Base-by-base conservation (phyloP, 2,329 filamentous ascomycete species). In the Phoma herbarum region DNA sequence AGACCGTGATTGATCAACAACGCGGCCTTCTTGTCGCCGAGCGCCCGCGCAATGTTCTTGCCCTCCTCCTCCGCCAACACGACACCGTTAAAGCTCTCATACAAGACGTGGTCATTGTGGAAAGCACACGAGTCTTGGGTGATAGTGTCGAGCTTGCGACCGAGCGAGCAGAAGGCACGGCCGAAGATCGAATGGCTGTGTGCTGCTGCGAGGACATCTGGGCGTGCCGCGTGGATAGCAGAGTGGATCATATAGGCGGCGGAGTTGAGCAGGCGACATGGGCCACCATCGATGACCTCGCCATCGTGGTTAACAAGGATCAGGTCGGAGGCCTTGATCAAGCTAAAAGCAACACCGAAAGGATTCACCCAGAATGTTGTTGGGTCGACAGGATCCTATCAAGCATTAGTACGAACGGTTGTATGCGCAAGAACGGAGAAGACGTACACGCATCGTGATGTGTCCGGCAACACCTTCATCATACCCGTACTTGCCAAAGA, bases 301-400 rank as follows among this genome's bases (percentile, higher is more conserved):
- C 88, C 88, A 0, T 82, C 72, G 49, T 86, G 80, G 65, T 88
- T 81, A 1, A 91, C 88, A 16, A 84, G 85, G 52, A 91, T 89
- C n/a, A 91, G 80, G 63, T 91, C 87, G 0, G 85, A 88, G 0
- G 83, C 81, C 56, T 85, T 88, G 42, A 90, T 84, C 52, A 86
- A 77, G 6, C 83, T 84, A 75, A 88, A 90, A 2, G 85, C 82
- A 1, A 86, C 81, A 11, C 86, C 86, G 55, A 89, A 87, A 0
- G 87, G 88, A 64, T 90, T 90, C 4, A 90, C 85, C 87, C 86
- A 89, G 76, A 89, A 88, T 0, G 82, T 85, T 5, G 78, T 74
- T 0, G 84, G 83, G 37, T 87, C 82, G 7, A 88, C 82, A 0
- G 87, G 87, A 61, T 89, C 76, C 74, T 76, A 42, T 12, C 14